A percentile compares a stretch with the other conserved stretches of the same genome.
phyloP scores from a whole-genome alignment of 2,329 filamentous ascomycete species.

The Botrytis hyacinthi region DNA sequence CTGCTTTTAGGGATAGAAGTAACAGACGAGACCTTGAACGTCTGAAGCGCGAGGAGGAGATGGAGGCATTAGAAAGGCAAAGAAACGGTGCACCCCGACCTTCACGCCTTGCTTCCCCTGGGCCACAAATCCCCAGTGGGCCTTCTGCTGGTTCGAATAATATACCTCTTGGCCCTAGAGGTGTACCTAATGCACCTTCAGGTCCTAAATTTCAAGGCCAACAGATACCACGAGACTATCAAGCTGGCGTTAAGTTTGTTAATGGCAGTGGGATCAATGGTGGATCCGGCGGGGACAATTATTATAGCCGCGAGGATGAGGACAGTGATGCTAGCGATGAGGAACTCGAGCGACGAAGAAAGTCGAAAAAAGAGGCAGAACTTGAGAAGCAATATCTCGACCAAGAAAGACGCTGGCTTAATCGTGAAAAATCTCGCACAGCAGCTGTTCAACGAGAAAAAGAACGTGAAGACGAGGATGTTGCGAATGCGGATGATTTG shows the following conservation, averaged over 20 bases:
- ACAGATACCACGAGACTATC: slow-evolving; percentile 68
- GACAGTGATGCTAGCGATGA: slow-evolving; percentile 85
- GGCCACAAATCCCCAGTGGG: slow-evolving; percentile 51
- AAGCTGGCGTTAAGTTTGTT: slow-evolving; percentile 77
- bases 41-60: slow-evolving; percentile 82
- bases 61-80: slow-evolving; percentile 80
- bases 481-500: slow-evolving; percentile 60
- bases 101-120: slow-evolving; percentile 70
- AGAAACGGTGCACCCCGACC: slow-evolving; percentile 64
- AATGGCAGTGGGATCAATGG: slow-evolving; percentile 71
- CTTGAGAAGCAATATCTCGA: slow-evolving; percentile 79
- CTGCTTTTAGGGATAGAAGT: slow-evolving; percentile 89
- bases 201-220: slow-evolving; percentile 61
- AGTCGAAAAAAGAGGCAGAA: slow-evolving; percentile 70
- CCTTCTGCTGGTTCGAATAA: slow-evolving; percentile 66
- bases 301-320: slow-evolving; percentile 71
- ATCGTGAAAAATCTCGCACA: slow-evolving; percentile 79
- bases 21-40: slow-evolving; percentile 86
- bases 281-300: slow-evolving; percentile 44
- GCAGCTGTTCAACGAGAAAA: slow-evolving; percentile 83
- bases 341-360: slow-evolving; percentile 72
- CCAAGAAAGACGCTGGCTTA: slow-evolving; percentile 85
- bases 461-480: slow-evolving; percentile 74
- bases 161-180: slow-evolving; percentile 72
- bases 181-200: slow-evolving; percentile 72